Conservation (phyloP, 1,284 basidiomycete species). For the Volvariella surrecta region DNA sequence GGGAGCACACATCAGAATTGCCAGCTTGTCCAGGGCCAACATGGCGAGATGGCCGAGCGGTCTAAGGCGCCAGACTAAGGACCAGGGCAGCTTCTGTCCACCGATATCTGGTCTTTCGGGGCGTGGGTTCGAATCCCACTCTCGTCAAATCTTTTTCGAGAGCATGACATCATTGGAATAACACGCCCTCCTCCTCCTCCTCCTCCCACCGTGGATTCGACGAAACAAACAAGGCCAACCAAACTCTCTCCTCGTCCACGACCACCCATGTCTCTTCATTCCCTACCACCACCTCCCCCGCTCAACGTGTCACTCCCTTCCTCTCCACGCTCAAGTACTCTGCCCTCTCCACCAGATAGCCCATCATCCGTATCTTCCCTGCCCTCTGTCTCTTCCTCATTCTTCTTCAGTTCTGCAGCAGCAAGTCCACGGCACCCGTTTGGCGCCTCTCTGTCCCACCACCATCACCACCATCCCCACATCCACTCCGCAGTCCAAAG, state of each 20-base stretch:
- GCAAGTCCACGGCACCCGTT: conserved; percentile 34
- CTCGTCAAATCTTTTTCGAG: conserved; percentile 33
- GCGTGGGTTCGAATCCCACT: conserved; percentile 70
- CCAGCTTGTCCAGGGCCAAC: too few relatives aligned
- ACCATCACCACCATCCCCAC: conserved; percentile 30
- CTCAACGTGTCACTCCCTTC: conserved; percentile 22
- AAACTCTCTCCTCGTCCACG: too few relatives aligned
- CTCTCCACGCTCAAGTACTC: conserved; percentile 36
- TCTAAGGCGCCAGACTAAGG: conserved; percentile 74
- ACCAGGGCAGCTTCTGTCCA: conserved; percentile 2
- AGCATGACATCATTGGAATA: too few relatives aligned
- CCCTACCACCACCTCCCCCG: conserved; percentile 3
- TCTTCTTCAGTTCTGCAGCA: conserved; percentile 66
- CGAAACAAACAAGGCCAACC: too few relatives aligned
- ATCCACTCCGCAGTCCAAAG: neutral
- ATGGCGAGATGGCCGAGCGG: conserved; percentile 71
- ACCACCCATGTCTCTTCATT: neutral
- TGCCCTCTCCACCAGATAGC: conserved; percentile 48
- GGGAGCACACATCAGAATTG: too few relatives aligned
- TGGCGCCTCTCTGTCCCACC: conserved; percentile 2
- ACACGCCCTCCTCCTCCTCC: neutral
- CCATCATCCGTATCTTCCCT: conserved; percentile 56
- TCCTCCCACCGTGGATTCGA: neutral
- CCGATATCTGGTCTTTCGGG: conserved; percentile 38
- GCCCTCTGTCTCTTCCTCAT: conserved; percentile 65